phyloP scores from a whole-genome alignment of 2,329 filamentous ascomycete genomes.

The Paracamarosporium sp. region DNA sequence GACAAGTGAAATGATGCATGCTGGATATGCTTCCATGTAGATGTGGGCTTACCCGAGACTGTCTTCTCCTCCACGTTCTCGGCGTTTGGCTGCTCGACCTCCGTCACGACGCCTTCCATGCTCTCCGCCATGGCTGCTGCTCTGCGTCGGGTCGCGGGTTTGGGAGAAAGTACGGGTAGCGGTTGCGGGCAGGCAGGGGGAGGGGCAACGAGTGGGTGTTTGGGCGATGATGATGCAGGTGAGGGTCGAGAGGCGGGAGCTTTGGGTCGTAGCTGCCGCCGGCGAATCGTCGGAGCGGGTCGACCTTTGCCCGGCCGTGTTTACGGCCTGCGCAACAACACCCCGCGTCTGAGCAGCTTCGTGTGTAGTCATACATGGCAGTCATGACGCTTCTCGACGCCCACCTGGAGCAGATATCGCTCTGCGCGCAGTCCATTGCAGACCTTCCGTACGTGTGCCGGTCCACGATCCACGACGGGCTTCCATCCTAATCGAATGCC shows the following conservation, averaged over 20 bases:
- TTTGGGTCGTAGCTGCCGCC: constrained; percentile 11
- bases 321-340: constrained; percentile 16
- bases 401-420: constrained; percentile 58
- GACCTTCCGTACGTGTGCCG: constrained; percentile 51
- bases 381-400: constrained; percentile 53
- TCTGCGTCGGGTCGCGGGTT: constrained; percentile 14
- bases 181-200: constrained; percentile 13
- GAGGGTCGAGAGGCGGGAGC: constrained; percentile 18
- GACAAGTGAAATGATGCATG: constrained; percentile 29
- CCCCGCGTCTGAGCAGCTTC: constrained; percentile 5
- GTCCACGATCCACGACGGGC: background rate
- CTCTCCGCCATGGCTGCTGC: constrained; percentile 54
- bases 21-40: constrained; percentile 18
- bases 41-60: constrained; percentile 42
- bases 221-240: constrained; percentile 26
- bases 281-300: constrained; percentile 1
- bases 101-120: constrained; percentile 57
- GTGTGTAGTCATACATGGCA: constrained; percentile 17
- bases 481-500: constrained; percentile 26
- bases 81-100: constrained; percentile 49
- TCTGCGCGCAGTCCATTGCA: constrained; percentile 56
- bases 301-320: constrained; percentile 14
- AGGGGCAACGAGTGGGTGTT: constrained; percentile 21
- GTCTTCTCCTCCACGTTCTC: constrained; percentile 50
- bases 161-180: constrained; percentile 23